Base-by-base conservation (phyloP, 108 stramenopile species). In the Schizochytrium sp. region DNA sequence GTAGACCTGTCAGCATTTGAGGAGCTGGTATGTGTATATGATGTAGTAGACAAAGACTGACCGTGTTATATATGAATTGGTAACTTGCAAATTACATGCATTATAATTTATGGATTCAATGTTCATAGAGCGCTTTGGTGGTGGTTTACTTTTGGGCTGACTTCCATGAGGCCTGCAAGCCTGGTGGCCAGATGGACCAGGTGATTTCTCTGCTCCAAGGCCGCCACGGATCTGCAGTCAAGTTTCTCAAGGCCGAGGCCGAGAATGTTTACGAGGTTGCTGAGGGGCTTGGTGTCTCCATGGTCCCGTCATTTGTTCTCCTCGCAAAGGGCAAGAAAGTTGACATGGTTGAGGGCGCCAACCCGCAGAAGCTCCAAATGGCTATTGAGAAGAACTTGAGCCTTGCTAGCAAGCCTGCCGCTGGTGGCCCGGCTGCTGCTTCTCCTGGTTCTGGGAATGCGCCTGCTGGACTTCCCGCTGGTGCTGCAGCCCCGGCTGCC, bases 271-370 rank as follows among this genome's bases (percentile, higher is more conserved):
- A 93, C 19, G 94, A 91, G 17, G 47, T 93, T 56, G 92, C 92
- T 44, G 92, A 88, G 28, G 56, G 91, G 87, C 94, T 94, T 87
- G 90, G 92, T 49, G 96, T 99, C 17, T 91, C 94, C 0, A 87
- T 93, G 55, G 97, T 99, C 44, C 99, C 99, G 3, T 96, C 97
- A 2, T 94, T 98, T 46, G 72, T 98, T 38, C 92, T 97, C 49
- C 49, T 96, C 13, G 90, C 96, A 72, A 90, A 88, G 44, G 89
- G 91, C 56, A 91, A 87, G 4, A 91, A 96, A 4, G 42, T 92
- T 40, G 97, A 96, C 69, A 94, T 93, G 45, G 90, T 97, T 44
- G 98, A 99, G 87, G 98, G 97, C 15, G 97, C 93, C 56, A 95
- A 96, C 61, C 95, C 97, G 44, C 94, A 97, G 5, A 93, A 91